Evolutionary conservation across 768 basidiomycete species (phyloP).

Genomic region (Saitozyma podzolica): DNA sequence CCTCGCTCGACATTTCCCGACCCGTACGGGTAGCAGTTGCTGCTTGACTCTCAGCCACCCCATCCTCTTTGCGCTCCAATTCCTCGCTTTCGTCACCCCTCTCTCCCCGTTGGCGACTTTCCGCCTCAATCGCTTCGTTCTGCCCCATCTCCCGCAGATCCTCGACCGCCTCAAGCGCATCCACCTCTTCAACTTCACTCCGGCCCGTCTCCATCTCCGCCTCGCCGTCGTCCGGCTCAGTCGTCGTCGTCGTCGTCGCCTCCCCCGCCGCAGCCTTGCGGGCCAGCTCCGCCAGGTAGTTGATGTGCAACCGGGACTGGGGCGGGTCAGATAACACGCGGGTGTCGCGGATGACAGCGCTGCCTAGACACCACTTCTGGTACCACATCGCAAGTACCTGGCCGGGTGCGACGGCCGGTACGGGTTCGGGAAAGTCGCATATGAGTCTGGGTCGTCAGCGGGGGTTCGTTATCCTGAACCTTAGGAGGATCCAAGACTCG

Average conservation of each 20-base stretch:
- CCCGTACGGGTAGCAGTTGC: too few species aligned
- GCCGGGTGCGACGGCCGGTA: conserved; percentile 72
- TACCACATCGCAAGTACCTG: conserved; percentile 77
- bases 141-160: not conserved
- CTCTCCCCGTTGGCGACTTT: not conserved
- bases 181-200: not conserved
- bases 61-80: not conserved
- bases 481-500: not conserved
- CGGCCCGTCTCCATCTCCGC: too few species aligned
- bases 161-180: not conserved
- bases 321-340: not conserved
- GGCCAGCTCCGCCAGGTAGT: not conserved
- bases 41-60: not conserved
- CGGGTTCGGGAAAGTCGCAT: conserved; percentile 62
- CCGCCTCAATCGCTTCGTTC: not conserved
- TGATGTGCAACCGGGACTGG: not conserved
- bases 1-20: too few species aligned
- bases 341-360: conserved; percentile 63
- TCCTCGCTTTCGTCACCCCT: not conserved
- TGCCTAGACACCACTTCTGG: conserved; percentile 77
- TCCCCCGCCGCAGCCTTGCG: not conserved
- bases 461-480: not conserved
- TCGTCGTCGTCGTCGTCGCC: too few species aligned
- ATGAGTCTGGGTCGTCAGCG: conserved; percentile 33
- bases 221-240: too few species aligned